Evolutionary conservation across 192 early-diverging fungal genomes (phyloP), one percentile per base, ranked within the genome.

Genomic region (Entrophospora sp.): DNA sequence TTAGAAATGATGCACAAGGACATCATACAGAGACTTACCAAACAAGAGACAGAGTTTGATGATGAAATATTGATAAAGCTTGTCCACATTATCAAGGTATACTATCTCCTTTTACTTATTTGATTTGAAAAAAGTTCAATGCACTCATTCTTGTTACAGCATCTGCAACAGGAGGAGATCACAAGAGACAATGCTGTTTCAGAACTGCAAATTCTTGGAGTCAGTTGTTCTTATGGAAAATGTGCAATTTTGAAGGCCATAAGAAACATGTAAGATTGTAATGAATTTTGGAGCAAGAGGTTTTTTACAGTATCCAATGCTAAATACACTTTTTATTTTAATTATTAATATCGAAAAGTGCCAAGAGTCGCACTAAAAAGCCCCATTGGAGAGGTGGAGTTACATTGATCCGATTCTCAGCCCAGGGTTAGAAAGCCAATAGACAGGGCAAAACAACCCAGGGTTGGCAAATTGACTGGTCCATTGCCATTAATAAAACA

Each of bases 11-110:
- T 37, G 34, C 36, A 59, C 37, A 38, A 59, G 57, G 35, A 59
- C 22, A 59, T 59, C 32, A 38, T 40, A 40, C 32, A 59, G 24
- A 40, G 37, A 40, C 20, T 59, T 37, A 59, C 35, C 18, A 59
- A 59, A 25, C 57, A 59, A 59, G 35, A 37, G 38, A n/a, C n/a
- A n/a, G n/a, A n/a, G n/a, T n/a, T n/a, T n/a, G 86, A 84, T 81
- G 86, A 85, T 85, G 31, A 37, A 13, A 22, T 31, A 34, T 2
- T 14, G 24, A 32, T 13, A 2, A 58, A 40, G 36, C 56, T 58
- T 38, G 28, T 58, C 37, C 56, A 20, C 13, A 60, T 42, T 43
- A 18, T 42, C 24, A 60, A 60, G 58, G 58, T 60, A 53, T 53
- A 53, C 25, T 32, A 51, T 51, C 27, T n/a, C 25, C 16, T 27